Evolutionary conservation across 768 basidiomycete species (phyloP).

Genomic region (Inosperma sp.): DNA sequence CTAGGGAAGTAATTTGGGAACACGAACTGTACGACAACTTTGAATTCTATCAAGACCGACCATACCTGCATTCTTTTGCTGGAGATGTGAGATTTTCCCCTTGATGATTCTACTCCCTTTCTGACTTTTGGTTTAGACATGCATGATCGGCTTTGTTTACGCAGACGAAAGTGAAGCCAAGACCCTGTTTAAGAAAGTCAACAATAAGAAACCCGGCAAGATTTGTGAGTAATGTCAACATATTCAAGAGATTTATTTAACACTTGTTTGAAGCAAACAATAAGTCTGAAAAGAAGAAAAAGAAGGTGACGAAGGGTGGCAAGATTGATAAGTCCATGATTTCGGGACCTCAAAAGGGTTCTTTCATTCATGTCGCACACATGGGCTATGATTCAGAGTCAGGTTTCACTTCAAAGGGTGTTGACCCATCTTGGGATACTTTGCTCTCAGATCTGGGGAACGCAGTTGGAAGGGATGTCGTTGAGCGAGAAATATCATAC

Average conservation of each 20-base stretch:
- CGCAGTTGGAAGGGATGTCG: constrained; percentile 56
- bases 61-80: constrained; percentile 89
- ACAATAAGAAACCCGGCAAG: constrained; percentile 56
- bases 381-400: constrained; percentile 90
- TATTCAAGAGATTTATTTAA: neutral
- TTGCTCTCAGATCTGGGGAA: constrained; percentile 62
- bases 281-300: constrained; percentile 51
- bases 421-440: constrained; percentile 86
- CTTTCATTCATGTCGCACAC: constrained; percentile 88
- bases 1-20: constrained; percentile 87
- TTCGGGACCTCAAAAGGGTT: constrained; percentile 69
- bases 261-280: constrained; percentile 37
- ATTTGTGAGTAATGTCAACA: constrained; percentile 34
- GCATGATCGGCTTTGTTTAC: constrained; percentile 90
- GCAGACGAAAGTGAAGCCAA: constrained; percentile 82
- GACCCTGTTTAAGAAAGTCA: constrained; percentile 81
- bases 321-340: constrained; percentile 93
- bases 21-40: constrained; percentile 85
- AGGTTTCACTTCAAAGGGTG: constrained; percentile 81
- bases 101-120: constrained; percentile 3
- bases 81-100: constrained; percentile 70
- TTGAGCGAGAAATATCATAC: constrained; percentile 79
- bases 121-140: constrained; percentile 48
- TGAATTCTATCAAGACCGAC: constrained; percentile 76
- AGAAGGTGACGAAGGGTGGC: constrained; percentile 56